phyloP scores from a whole-genome alignment of 78 protist species.

The Polysphondylium violaceum region DNA sequence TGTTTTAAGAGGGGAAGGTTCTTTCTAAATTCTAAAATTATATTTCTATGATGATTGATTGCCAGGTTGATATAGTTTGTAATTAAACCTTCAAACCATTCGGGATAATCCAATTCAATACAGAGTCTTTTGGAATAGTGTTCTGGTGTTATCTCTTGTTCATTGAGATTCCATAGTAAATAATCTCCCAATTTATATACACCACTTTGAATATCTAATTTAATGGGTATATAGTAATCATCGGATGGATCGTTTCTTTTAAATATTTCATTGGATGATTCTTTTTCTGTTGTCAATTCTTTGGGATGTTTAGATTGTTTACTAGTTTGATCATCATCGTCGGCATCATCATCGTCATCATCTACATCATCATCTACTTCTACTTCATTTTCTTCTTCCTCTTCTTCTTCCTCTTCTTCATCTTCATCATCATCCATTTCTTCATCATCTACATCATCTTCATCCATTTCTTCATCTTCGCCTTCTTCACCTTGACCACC shows the following conservation, averaged over 20 bases:
- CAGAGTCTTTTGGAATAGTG: conserved; percentile 47
- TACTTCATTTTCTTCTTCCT: not conserved
- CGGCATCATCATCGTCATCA: not conserved
- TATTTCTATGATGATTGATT: conserved; percentile 13
- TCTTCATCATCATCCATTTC: not conserved
- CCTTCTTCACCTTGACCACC: not conserved
- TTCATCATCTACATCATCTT: not conserved
- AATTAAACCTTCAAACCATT: conserved; percentile 56
- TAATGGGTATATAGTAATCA: conserved; percentile 61
- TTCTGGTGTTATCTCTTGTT: conserved; percentile 43
- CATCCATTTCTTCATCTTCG: conserved; percentile 24
- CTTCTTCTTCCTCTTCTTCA: not conserved
- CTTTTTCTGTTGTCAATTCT: not conserved
- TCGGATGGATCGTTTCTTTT: conserved; percentile 19
- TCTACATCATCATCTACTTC: not conserved
- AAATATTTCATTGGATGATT: not conserved
- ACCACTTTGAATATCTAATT: conserved; percentile 38
- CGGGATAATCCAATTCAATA: conserved; percentile 61
- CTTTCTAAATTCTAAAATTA: conserved; percentile 36
- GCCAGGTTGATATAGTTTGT: not conserved
- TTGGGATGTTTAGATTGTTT: not conserved
- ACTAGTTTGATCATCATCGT: not conserved
- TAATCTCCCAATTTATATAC: conserved; percentile 26
- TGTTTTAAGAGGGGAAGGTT: conserved; percentile 14
- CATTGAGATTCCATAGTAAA: conserved; percentile 69